Base-by-base conservation (phyloP, 306 rosid species). In the Begonia peltatifolia region DNA sequence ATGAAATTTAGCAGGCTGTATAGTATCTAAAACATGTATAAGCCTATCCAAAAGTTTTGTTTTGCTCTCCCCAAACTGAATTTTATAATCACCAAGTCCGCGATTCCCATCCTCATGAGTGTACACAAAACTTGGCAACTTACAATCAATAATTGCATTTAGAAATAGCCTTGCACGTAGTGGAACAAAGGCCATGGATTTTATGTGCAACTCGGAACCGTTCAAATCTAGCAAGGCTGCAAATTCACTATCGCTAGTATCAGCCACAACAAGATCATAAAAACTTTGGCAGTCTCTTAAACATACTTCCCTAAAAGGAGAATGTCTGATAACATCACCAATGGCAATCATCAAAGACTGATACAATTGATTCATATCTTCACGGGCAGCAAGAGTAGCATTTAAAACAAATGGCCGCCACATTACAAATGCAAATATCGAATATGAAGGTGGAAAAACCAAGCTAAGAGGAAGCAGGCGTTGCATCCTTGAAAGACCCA, bases 401-500 rank as follows among this genome's bases (percentile, higher is more conserved):
- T 59, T 83, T 68, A 65, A 57, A 66, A 90, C 72, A 64, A 80
- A 74, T 12, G 88, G 84, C 60, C 87, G 55, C 95, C 95, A 83
- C 49, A 68, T 58, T 50, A 90, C 70, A 59, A 85, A 74, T 44
- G 94, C 76, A 74, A 90, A 90, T 69, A 86, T 86, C 53, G 94
- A 73, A 73, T 86, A 90, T 36, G 99, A 95, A 63, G 99, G 95
- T 17, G 92, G 88, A 73, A 90, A 78, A 55, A 90, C 84, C 71
- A 90, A 66, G 50, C 63, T 57, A 53, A 80, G 80, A 64, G 99
- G 92, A 53, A 86, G 95, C 86, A 80, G 68, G 9, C 76, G 89
- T 68, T 90, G 99, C 95, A 86, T 83, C 77, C 99, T 80, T 56
- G 83, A 78, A 73, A 90, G 99, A 46, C 92, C 95, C 57, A 81